Evolutionary conservation across 2,329 filamentous ascomycete species (phyloP), one percentile per base, ranked within the genome.

Genomic region (Bipolaris bicolor): DNA sequence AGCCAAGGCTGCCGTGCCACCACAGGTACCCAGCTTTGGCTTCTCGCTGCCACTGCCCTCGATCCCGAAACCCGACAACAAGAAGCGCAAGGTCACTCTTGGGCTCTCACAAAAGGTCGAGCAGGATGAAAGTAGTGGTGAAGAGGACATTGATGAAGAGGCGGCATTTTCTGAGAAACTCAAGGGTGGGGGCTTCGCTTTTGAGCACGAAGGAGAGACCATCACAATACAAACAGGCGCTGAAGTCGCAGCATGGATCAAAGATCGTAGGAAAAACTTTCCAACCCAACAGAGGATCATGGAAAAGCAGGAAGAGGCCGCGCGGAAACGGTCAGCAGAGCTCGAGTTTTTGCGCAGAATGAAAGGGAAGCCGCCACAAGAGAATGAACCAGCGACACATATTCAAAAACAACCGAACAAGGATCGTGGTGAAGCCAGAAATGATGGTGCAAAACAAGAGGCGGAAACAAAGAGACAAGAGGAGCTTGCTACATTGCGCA

Each of bases 221-320:
- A 72, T 83, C 3, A 82, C 79, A 0, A 72, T 89, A 22, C 80
- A 81, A 52, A 82, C 81, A 6, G 73, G 82, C 15, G 85, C 85
- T 57, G 92, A 97, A 70, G 83, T 97, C 53, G 84, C 86, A 22
- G 85, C 86, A 6, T 98, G 92, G 87, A 86, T 96, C 61, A 87
- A 87, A 48, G 92, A 97, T 75, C 87, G 94, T 57, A 89, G 84
- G 71, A 89, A 86, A 63, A 88, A 89, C 49, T 98, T 86, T 73
- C 94, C 94, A 1, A 97, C 93, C 2, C 86, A 86, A 73, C 86
- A 86, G 57, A 87, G 90, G 53, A 80, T 87, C 60, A 83, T 86
- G 59, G 86, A 86, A 62, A 90, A 85, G 76, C 84, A 86, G 61
- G 82, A 82, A 55, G 82, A 72, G 53, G 62, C 65, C 6, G 66